phyloP scores from a whole-genome alignment of 768 basidiomycete species.

The Gautieria morchelliformis region DNA sequence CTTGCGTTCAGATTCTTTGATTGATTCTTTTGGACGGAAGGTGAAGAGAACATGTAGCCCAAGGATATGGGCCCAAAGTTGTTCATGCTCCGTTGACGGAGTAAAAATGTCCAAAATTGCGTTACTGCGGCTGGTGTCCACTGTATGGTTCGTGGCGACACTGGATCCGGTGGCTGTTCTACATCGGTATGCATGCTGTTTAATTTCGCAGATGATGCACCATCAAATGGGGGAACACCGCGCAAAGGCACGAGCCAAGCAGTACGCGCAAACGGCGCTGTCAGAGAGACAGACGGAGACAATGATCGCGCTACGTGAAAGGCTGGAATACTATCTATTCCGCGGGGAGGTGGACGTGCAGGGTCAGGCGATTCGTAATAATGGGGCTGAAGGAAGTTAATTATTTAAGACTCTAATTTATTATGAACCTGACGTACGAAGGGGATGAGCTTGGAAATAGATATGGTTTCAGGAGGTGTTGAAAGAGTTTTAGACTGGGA shows the following conservation, averaged over 20 bases:
- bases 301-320: not conserved
- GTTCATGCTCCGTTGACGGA: slow-evolving; percentile 1
- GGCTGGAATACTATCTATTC: slow-evolving; percentile 1
- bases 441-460: not conserved
- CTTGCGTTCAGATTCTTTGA: not conserved
- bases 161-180: not conserved
- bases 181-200: not conserved
- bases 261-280: not conserved
- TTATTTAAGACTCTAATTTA: not conserved
- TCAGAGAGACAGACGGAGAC: not conserved
- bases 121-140: not conserved
- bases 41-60: not conserved
- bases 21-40: not conserved
- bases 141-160: not conserved
- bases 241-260: slow-evolving; percentile 6
- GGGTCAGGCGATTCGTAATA: slow-evolving; percentile 4
- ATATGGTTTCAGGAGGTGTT: not conserved
- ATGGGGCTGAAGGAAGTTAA: slow-evolving; percentile 1
- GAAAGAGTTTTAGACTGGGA: not conserved
- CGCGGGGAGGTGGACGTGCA: not conserved
- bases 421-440: not conserved
- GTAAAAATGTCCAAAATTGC: slow-evolving; percentile 6
- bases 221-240: not conserved
- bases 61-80: slow-evolving; percentile 6
- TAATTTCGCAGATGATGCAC: not conserved